Conservation (phyloP, 1,284 basidiomycete genomes). For the Fomitopsis schrenkii region DNA sequence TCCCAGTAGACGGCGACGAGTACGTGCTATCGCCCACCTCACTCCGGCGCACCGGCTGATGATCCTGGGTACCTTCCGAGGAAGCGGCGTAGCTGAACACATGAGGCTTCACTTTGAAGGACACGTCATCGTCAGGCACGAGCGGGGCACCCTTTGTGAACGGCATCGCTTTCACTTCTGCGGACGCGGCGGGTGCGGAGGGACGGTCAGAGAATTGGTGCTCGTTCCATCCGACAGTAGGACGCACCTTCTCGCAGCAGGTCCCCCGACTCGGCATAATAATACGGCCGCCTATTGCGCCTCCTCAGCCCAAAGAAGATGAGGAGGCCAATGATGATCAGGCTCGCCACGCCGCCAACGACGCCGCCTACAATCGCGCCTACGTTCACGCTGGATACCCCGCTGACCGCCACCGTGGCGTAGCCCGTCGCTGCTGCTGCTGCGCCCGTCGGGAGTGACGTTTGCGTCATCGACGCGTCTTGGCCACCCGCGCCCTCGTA, state of each 20-base stretch:
- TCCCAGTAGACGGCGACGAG: background rate
- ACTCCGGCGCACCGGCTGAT: background rate
- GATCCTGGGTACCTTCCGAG: background rate
- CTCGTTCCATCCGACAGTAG: background rate
- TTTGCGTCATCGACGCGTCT: background rate
- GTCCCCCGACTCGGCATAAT: background rate
- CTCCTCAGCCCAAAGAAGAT: background rate
- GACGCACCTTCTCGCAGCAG: slow-evolving; percentile 1
- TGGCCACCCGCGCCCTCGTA: background rate
- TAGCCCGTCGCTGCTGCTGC: background rate
- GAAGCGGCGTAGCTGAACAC: background rate
- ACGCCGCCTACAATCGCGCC: slow-evolving; percentile 12
- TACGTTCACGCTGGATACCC: background rate
- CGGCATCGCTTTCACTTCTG: background rate
- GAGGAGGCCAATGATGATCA: background rate
- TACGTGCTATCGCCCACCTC: background rate
- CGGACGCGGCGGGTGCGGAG: background rate
- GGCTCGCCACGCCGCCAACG: slow-evolving; percentile 7
- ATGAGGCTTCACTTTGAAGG: background rate
- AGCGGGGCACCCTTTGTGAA: background rate
- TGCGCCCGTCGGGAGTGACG: background rate
- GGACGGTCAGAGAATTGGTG: background rate
- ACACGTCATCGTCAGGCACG: background rate
- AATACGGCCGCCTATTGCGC: slow-evolving; percentile 1
- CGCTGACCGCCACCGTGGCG: background rate